Evolutionary conservation across 331 rosid genomes (phyloP), one percentile per base, ranked within the genome.

Genomic region (Cucumis variabilis): DNA sequence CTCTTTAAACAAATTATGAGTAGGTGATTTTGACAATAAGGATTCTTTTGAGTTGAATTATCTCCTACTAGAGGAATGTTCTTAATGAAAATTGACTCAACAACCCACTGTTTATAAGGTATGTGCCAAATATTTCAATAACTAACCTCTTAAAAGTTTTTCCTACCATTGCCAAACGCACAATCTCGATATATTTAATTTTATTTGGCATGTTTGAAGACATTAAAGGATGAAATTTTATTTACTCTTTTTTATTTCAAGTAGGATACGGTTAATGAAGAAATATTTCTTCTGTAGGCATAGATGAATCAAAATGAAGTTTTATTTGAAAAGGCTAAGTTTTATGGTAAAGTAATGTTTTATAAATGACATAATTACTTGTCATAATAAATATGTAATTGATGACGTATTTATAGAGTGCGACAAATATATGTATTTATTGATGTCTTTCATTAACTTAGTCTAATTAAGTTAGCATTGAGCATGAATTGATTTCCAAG

Each of bases 81-180:
- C 85, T 58, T 28, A 80, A 80, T 28, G n/a, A 60, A 60, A 80
- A 27, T 80, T 55, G 85, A 80, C 85, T 80, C 85, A 80, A 80
- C 85, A 55, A 80, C 85, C 85, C 85, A 80, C 68, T 44, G 28
- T 73, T 4, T 20, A 15, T 13, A 70, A 58, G 1, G 21, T 46
- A 4, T 79, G 9, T 17, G 63, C 46, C 50, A 50, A 55, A 55
- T 28, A 55, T 80, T 27, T 80, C 85, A 80, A 80, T 28, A 80
- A 55, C 84, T 55, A 58, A 51, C 68, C 63, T 14, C 68, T 19
- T 11, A 33, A 53, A 19, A 28, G 6, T 44, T 75, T 75, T 80
- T 16, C 63, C 84, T 27, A 55, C 67, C 48, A 17, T 55, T 80
- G 85, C 85, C 85, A 28, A 80, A 53, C 85, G 1, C 85, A 80